A percentile compares a stretch with the other conserved stretches of the same genome.
Conservation (phyloP, 768 basidiomycete species). For the Postia placenta region DNA sequence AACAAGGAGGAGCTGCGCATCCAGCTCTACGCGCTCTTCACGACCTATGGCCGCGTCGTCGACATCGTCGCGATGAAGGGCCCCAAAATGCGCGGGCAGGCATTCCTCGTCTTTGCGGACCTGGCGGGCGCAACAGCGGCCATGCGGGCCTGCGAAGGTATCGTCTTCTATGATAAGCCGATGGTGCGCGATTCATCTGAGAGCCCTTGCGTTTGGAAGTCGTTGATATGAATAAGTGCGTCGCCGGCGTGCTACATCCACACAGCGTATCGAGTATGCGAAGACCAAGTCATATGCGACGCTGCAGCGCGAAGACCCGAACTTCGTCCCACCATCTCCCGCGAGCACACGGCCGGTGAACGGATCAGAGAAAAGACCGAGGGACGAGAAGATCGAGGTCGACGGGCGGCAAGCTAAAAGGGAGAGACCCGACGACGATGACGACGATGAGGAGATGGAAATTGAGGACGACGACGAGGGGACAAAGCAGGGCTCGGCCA, state of each 20-base stretch:
- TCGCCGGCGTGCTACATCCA: constrained; percentile 8
- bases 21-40: constrained; percentile 85
- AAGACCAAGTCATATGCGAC: constrained; percentile 87
- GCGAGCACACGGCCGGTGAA: constrained; percentile 43
- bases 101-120: constrained; percentile 94
- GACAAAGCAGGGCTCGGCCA: constrained; percentile 20
- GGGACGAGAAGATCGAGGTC: constrained; percentile 56
- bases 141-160: constrained; percentile 88
- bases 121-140: constrained; percentile 88
- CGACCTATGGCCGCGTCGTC: constrained; percentile 88
- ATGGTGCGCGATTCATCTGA: constrained; percentile 50
- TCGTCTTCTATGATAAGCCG: constrained; percentile 89
- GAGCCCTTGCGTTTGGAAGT: constrained; percentile 17
- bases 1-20: constrained; percentile 84
- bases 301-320: constrained; percentile 69
- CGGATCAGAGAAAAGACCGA: constrained; percentile 50
- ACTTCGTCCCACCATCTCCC: constrained; percentile 69
- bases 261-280: constrained; percentile 86
- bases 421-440: constrained; percentile 58
- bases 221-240: constrained; percentile 23
- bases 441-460: constrained; percentile 87
- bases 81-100: constrained; percentile 86
- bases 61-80: constrained; percentile 89
- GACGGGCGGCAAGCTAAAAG: constrained; percentile 58
- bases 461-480: constrained; percentile 85